These are phyloP conservation scores for Rhodocollybia butyracea DNA, from an alignment of 768 basidiomycete genomes.

Conservation along the genomic window DNA sequence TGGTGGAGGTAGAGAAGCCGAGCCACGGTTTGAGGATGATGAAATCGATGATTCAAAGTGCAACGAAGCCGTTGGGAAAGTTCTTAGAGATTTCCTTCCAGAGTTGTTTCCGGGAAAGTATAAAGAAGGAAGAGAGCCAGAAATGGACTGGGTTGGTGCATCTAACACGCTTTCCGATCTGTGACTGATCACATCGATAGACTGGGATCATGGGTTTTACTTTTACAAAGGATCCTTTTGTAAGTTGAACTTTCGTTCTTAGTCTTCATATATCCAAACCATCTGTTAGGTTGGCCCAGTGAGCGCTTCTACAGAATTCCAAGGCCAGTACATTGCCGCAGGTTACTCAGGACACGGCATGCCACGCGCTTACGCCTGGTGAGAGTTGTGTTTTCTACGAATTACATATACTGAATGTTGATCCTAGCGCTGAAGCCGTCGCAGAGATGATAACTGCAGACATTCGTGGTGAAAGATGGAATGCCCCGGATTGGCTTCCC, in stretches of 20 bases:
- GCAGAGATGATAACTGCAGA: conserved; percentile 56
- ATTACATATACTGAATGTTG: neutral
- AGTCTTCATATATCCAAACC: neutral
- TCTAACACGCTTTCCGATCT: neutral
- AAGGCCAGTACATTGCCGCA: conserved; percentile 69
- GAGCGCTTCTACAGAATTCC: conserved; percentile 28
- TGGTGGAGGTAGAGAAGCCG: conserved; percentile 60
- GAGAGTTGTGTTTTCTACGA: conserved; percentile 14
- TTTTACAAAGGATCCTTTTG: conserved; percentile 58
- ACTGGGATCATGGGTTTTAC: conserved; percentile 85
- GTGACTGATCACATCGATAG: conserved; percentile 32
- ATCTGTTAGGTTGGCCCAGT: conserved; percentile 61
- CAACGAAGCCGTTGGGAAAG: conserved; percentile 42
- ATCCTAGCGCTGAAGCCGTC: conserved; percentile 56
- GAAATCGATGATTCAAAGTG: conserved; percentile 56
- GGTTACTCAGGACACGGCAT: conserved; percentile 81
- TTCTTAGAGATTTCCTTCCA: conserved; percentile 60
- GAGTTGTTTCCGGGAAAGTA: conserved; percentile 53
- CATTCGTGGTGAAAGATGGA: conserved; percentile 42
- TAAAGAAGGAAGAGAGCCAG: conserved; percentile 45
- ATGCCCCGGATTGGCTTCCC: conserved; percentile 61
- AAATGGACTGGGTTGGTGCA: conserved; percentile 76
- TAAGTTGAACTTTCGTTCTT: conserved; percentile 32
- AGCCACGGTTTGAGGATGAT: conserved; percentile 45
- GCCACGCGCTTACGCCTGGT: conserved; percentile 75